Evolutionary conservation across 495 filamentous ascomycete genomes (phyloP), one percentile per base, ranked within the genome.

Genomic region (Aspergillus ellipticus): DNA sequence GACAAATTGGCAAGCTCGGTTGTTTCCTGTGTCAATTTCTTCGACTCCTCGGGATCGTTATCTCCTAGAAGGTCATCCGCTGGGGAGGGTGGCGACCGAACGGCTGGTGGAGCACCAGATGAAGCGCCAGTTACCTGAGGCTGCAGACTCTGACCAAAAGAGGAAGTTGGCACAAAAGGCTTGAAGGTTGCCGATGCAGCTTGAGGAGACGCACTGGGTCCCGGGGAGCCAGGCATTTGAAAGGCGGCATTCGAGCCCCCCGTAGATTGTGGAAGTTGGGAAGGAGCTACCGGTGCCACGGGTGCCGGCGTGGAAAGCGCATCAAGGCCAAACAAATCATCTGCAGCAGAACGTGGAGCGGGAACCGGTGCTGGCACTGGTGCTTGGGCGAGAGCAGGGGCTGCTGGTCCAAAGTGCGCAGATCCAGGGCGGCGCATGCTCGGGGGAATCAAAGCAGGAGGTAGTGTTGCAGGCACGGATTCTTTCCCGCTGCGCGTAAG

Each of bases 1-100:
- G 92, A 96, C 52, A 98, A 72, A 64, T 98, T 98, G 26, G 92
- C 94, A n/a, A 97, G 79, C 64, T 98, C 94, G 1, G 88, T 86
- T 4, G 91, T 94, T 69, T 98, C 94, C 55, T 84, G 85, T 0
- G 85, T 92, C 45, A 97, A 72, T 64, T 87, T 93, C 66, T 88
- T 95, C 66, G 84, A 91, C 47, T 92, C 82, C 66, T 96, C 92
- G 3, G 90, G 89, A 55, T 97, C 94, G 53, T 87, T 88, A 58
- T 96, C 94, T 19, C 95, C 94, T 9, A 97, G 82, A n/a, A 98
- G 79, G 72, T 97, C 95, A 61, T 97, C 92, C 56, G 88, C 79
- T 16, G 80, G 81, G 15, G 86, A 76, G 2, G 75, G 64, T 15
- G 78, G 76, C 16, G 73, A 74, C 42, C 78, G 76, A 52, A 73